phyloP scores from a whole-genome alignment of 1,284 basidiomycete species.

The Cronartium quercuum region DNA sequence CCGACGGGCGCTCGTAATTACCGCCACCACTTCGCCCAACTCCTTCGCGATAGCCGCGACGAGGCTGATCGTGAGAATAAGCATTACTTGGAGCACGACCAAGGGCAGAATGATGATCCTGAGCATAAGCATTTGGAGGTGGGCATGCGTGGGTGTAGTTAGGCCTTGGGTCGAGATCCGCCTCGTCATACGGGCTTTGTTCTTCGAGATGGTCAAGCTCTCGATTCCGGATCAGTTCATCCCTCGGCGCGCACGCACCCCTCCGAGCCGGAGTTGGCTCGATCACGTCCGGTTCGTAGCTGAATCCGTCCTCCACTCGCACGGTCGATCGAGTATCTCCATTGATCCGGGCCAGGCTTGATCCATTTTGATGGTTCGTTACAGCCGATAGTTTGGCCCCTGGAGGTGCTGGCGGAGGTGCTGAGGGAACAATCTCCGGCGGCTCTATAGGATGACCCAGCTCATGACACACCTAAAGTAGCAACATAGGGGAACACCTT shows the following conservation, averaged over 20 bases:
- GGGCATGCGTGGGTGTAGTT: neutral
- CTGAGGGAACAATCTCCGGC: neutral
- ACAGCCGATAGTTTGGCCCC: neutral
- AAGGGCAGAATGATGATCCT: neutral
- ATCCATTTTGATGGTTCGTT: neutral
- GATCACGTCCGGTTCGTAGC: neutral
- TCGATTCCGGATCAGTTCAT: neutral
- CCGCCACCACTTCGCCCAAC: neutral
- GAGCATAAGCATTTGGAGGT: neutral
- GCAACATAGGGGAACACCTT: too few species aligned
- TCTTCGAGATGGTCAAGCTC: slow-evolving; percentile 11
- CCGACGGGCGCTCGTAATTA: neutral
- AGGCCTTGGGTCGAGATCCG: neutral
- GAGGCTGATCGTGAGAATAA: neutral
- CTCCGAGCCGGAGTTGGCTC: neutral
- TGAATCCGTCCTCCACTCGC: neutral
- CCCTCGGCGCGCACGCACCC: neutral
- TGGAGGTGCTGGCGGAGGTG: neutral
- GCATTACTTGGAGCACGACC: neutral
- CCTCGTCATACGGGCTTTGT: neutral
- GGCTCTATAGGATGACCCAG: slow-evolving; percentile 18
- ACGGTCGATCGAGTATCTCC: neutral
- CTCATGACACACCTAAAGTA: neutral
- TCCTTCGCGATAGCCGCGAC: neutral
- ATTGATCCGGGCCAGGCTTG: neutral